phyloP scores from a whole-genome alignment of 306 rosid genomes.

The Glycine soja region DNA sequence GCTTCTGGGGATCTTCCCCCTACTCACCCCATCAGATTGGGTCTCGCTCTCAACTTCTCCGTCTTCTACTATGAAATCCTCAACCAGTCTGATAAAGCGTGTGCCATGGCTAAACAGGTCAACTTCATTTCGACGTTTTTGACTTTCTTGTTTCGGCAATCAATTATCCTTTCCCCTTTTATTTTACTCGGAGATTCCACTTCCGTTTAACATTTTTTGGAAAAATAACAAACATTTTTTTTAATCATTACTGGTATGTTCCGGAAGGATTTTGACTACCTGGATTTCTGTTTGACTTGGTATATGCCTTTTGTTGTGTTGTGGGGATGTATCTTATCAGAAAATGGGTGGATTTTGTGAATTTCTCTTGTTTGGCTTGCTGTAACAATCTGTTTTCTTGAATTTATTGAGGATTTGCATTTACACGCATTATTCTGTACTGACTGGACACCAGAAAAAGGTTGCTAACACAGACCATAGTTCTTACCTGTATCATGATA shows the following conservation, averaged over 20 bases:
- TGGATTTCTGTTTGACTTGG: no score
- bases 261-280: slow-evolving; percentile 23
- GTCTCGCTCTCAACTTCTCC: slow-evolving; percentile 78
- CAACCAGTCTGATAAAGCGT: slow-evolving; percentile 81
- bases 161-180: slow-evolving; percentile 5
- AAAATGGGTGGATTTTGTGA: background rate
- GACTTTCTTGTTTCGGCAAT: background rate
- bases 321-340: no score
- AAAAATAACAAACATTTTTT: no score
- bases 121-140: slow-evolving; percentile 34
- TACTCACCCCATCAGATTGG: slow-evolving; percentile 85
- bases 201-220: background rate
- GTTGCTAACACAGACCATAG: slow-evolving; percentile 29
- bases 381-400: background rate
- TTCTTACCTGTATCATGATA: slow-evolving; percentile 2
- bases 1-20: slow-evolving; percentile 74
- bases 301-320: no score
- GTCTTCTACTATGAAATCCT: slow-evolving; percentile 85
- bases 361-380: slow-evolving; percentile 20
- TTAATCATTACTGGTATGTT: background rate
- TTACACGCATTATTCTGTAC: background rate
- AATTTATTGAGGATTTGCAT: no score
- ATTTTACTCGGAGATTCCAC: background rate
- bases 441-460: background rate
- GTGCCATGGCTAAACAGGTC: slow-evolving; percentile 82